These are phyloP conservation scores for Saccharata proteae DNA, from an alignment of 2,329 filamentous ascomycete genomes.

Conservation along the genomic window DNA sequence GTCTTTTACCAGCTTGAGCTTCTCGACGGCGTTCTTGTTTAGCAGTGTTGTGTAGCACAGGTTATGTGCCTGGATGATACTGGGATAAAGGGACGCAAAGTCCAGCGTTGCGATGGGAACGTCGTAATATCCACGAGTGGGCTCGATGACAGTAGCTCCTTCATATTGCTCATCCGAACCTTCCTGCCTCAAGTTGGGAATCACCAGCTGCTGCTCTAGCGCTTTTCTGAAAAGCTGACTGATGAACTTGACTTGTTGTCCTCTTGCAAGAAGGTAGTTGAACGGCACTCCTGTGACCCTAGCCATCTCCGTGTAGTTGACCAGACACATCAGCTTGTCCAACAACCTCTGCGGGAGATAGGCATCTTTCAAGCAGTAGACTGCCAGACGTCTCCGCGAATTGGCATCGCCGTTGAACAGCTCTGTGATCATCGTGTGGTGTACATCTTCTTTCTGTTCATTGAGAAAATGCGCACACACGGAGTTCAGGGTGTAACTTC, in stretches of 20 bases:
- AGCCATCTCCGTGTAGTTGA: slow-evolving; percentile 99
- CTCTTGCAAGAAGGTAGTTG: slow-evolving; percentile 81
- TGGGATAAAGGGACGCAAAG: slow-evolving; percentile 96
- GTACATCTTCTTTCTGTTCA: slow-evolving; percentile 97
- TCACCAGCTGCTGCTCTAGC: slow-evolving; percentile 81
- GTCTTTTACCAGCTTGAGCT: slow-evolving; percentile 66
- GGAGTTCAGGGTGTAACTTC: slow-evolving; percentile 95
- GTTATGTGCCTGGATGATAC: slow-evolving; percentile 98
- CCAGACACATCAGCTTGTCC: slow-evolving; percentile 96
- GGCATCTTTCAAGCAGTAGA: slow-evolving; percentile 96
- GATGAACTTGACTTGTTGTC: slow-evolving; percentile 95
- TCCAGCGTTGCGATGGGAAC: slow-evolving; percentile 93
- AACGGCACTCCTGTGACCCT: slow-evolving; percentile 98
- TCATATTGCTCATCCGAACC: slow-evolving; percentile 79
- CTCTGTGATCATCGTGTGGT: slow-evolving; percentile 98
- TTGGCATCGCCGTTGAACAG: slow-evolving; percentile 93
- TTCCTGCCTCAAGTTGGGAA: slow-evolving; percentile 70
- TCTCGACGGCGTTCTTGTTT: slow-evolving; percentile 65
- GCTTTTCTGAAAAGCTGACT: slow-evolving; percentile 96
- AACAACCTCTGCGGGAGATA: slow-evolving; percentile 88
- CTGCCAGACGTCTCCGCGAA: slow-evolving; percentile 74
- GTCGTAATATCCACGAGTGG: slow-evolving; percentile 83
- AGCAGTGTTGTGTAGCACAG: slow-evolving; percentile 93
- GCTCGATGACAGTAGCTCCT: slow-evolving; percentile 96
- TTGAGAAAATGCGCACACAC: slow-evolving; percentile 90